Conservation (phyloP, 2,329 filamentous ascomycete species). For the Aspergillus tamarii region DNA sequence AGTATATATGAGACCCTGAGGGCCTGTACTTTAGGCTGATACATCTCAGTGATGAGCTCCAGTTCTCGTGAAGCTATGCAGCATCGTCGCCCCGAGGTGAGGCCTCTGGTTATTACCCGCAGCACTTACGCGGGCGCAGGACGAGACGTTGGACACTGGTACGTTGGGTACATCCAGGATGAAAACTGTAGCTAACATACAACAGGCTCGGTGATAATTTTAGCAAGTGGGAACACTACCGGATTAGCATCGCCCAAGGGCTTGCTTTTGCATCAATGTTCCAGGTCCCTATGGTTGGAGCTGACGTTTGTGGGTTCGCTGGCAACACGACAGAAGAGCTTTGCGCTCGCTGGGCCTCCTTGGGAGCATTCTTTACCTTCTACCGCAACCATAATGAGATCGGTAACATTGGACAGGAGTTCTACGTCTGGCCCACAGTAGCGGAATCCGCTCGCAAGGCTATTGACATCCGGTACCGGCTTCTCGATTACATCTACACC, state of each 20-base stretch:
- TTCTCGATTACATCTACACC: slow-evolving; percentile 82
- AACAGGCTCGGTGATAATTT: slow-evolving; percentile 64
- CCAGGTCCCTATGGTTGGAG: slow-evolving; percentile 69
- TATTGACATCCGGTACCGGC: slow-evolving; percentile 72
- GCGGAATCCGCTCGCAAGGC: slow-evolving; percentile 67
- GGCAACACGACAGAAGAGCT: slow-evolving; percentile 68
- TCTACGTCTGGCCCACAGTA: slow-evolving; percentile 70
- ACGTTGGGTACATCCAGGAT: slow-evolving; percentile 6
- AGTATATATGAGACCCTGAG: slow-evolving; percentile 20
- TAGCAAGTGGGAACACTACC: slow-evolving; percentile 62
- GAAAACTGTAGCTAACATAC: slow-evolving; percentile 2
- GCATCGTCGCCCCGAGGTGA: slow-evolving; percentile 62
- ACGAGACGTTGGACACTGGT: slow-evolving; percentile 59
- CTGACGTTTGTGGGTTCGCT: slow-evolving; percentile 78
- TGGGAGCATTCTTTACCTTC: slow-evolving; percentile 75
- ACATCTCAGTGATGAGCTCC: slow-evolving; percentile 66
- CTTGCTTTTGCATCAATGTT: slow-evolving; percentile 66
- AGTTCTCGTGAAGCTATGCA: slow-evolving; percentile 69
- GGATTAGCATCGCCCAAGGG: slow-evolving; percentile 61
- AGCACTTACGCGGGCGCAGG: slow-evolving; percentile 77
- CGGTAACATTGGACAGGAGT: slow-evolving; percentile 64
- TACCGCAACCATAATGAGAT: slow-evolving; percentile 72
- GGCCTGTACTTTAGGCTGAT: slow-evolving; percentile 2
- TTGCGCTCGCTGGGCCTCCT: slow-evolving; percentile 74
- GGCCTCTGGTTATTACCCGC: slow-evolving; percentile 74